Evolutionary conservation across 495 filamentous ascomycete genomes (phyloP), one percentile per base, ranked within the genome.

Genomic region (Penicillium paxilli): DNA sequence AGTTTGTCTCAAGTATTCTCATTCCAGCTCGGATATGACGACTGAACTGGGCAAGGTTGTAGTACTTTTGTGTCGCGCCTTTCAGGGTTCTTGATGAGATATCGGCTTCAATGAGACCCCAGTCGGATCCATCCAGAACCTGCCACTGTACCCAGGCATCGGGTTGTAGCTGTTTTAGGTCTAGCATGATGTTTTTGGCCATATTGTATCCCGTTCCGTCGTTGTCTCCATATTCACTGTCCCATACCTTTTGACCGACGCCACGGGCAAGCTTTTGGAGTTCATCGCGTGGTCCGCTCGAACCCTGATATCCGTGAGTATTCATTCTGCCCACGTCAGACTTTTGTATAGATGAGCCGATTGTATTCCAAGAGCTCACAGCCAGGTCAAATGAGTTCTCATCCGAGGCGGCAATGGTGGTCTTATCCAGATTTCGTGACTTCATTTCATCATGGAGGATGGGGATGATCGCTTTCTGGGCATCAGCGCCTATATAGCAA

Each of bases 121-220:
- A 57, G 16, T 40, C 49, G 10, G 41, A 44, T 26, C 33, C 32
- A 21, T 57, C 55, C 10, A 57, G 37, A 3, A 38, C 44, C 23
- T 57, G 55, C 55, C 55, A 57, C 22, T 57, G 44, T 4, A 57
- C 55, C 55, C 55, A 57, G 10, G 55, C 55, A 23, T 50, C 51
- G 1, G 55, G 55, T 20, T 49, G 44, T 8, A 57, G 17, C 24
- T 28, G 20, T 22, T 24, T 45, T 9, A 57, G 26, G 41, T 57
- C 55, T n/a, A 41, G 35, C 28, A 57, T 46, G 19, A 57, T 50
- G 20, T 44, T 35, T 28, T 38, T 32, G 1, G 49, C 49, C 7
- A 52, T 33, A 1, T 25, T 44, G 3, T 41, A 21, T n/a, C 55
- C 55, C 0, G 49, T 52, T 0, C 17, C 44, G 30, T 57, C 55